Base-by-base conservation (phyloP, 495 filamentous ascomycete genomes). In the Penicillium arizonense region DNA sequence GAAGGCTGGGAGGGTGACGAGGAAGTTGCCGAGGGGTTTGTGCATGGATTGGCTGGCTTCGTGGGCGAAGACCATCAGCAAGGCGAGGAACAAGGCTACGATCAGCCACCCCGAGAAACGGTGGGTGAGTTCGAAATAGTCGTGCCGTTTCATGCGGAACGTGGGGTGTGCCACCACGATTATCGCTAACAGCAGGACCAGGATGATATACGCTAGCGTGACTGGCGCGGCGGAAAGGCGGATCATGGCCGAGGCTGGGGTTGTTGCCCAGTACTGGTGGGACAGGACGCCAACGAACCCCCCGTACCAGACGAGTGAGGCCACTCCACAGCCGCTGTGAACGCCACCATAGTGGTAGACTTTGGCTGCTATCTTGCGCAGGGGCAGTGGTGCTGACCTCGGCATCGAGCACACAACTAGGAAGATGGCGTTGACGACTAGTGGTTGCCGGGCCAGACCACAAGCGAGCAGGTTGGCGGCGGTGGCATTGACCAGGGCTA, bases 301-400 rank as follows among this genome's bases (percentile, higher is more conserved):
- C 21, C 83, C 58, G 67, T 88, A 91, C 89, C 89, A 94, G 23
- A 85, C 62, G 0, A 84, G 76, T 2, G 85, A 79, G 12, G 84
- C 83, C 3, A 88, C 73, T 18, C 84, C 87, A 44, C 85, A 86
- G 16, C 86, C 86, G 56, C 81, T 87, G 61, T 92, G 89, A 7
- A 90, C 75, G 13, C 89, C 89, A 26, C 89, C 89, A 64, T 87
- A 87, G 36, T 88, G 83, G 63, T 90, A 91, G 3, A 89, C 76
- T 58, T 90, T 89, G 26, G 87, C 85, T 0, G 81, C 77, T n/a
- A 83, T 70, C 1, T 77, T 77, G 28, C 89, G 86, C 38, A 89
- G 68, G 34, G 75, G 69, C 33, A 90, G 70, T 0, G 89, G 88
- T 28, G 80, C 78, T 4, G 74, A 80, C 42, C 77, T 72, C 0